Base-by-base conservation (phyloP, 2,329 filamentous ascomycete genomes). In the Botrytis fragariae region DNA sequence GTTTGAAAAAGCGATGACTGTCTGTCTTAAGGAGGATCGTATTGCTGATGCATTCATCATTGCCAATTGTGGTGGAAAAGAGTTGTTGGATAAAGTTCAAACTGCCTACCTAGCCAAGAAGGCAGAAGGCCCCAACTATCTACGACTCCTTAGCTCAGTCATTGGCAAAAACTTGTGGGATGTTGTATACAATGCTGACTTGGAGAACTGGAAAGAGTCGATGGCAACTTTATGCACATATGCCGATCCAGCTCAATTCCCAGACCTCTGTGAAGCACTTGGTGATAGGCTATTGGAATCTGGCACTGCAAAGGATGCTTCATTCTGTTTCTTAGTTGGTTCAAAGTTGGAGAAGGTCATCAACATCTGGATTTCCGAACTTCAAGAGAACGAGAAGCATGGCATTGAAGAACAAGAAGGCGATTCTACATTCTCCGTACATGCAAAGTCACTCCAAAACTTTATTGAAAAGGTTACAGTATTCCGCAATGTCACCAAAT, bases 391-490 rank as follows among this genome's bases (percentile, higher is more conserved):
- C 37, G 94, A 98, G 82, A 89, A 92, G 78, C 89, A 90, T 62
- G 90, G 90, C 20, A 85, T 97, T 75, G 87, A 94, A 78, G 88
- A 91, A 75, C 86, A 88, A 32, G 87, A 87, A 37, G 89, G 89
- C 48, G 93, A 94, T 79, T 95, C 93, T 35, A 92, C 90, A 73
- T 99, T 98, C 84, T 97, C 95, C 0, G 90, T 98, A 68, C 96
- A 98, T 79, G 94, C 95, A 72, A 90, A 91, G 75, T 92, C 92
- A 64, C 85, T 99, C 61, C 96, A 98, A 82, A 91, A 93, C 77
- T 95, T 99, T 80, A 97, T 99, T 75, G 96, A 99, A 84, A 99
- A 99, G 86, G 96, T 99, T 64, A 97, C 95, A 0, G 89, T 99
- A 71, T 99, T 99, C 90, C 92, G 96, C 72, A 89, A 96, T 77